phyloP scores from a whole-genome alignment of 768 basidiomycete genomes.

The Rhizopogon salebrosus region DNA sequence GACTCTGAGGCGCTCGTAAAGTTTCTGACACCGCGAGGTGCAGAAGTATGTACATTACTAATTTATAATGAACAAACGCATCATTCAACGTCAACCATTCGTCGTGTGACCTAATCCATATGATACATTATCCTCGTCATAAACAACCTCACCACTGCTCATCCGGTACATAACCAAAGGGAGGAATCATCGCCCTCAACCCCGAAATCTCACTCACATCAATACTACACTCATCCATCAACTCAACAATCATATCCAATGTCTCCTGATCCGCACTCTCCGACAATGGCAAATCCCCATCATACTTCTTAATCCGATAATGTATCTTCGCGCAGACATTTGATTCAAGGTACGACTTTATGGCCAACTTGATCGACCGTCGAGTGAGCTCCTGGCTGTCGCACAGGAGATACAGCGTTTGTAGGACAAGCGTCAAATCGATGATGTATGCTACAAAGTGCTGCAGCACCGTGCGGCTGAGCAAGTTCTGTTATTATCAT shows the following conservation, averaged over 20 bases:
- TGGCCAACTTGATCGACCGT: not conserved
- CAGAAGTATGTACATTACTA: too few relatives aligned
- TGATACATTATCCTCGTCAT: not conserved
- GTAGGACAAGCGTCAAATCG: conserved; percentile 20
- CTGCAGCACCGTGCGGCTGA: conserved; percentile 4
- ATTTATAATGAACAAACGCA: too few relatives aligned
- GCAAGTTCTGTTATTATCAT: not conserved
- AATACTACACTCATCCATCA: not conserved
- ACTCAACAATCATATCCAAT: not conserved
- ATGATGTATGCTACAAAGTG: conserved; percentile 21
- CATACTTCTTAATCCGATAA: not conserved
- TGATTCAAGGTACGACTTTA: not conserved
- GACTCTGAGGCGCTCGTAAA: too few relatives aligned
- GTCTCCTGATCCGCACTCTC: not conserved
- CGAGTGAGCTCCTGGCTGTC: not conserved
- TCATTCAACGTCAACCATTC: too few relatives aligned
- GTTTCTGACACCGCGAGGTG: too few relatives aligned
- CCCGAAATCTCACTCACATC: not conserved
- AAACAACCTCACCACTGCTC: not conserved
- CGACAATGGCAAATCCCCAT: not conserved
- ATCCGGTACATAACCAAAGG: not conserved
- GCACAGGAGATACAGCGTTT: conserved; percentile 10
- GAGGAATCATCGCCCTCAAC: not conserved
- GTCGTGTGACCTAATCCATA: too few relatives aligned
- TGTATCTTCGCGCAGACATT: not conserved